These are phyloP conservation scores for Hirsutella minnesotensis DNA, from an alignment of 2,329 filamentous ascomycete genomes.

Conservation along the genomic window DNA sequence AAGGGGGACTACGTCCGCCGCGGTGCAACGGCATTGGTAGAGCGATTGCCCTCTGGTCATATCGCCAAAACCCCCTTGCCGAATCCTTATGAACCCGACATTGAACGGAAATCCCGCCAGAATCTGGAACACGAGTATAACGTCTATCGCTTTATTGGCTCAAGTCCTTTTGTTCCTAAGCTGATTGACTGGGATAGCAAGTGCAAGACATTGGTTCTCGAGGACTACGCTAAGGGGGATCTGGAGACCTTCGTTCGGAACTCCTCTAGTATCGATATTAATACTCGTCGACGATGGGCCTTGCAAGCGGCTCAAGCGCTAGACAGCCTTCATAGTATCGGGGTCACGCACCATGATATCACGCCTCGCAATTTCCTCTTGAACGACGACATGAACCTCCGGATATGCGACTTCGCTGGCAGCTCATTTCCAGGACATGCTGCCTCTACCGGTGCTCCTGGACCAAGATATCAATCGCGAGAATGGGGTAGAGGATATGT, in stretches of 20 bases:
- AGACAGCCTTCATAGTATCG: constrained; percentile 17
- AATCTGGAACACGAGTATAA: constrained; percentile 6
- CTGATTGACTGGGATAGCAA: constrained; percentile 7
- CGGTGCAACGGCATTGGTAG: constrained; percentile 6
- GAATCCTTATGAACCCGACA: constrained; percentile 4
- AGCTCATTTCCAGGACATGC: constrained; percentile 4
- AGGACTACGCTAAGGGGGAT: constrained; percentile 6
- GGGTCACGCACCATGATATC: constrained; percentile 23
- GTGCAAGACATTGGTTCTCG: constrained; percentile 5
- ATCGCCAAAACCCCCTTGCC: constrained; percentile 6
- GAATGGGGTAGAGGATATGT: constrained; percentile 2
- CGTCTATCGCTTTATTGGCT: constrained; percentile 6
- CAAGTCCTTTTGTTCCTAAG: constrained; percentile 5
- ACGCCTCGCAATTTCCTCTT: constrained; percentile 22
- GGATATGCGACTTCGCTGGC: constrained; percentile 6
- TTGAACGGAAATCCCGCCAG: constrained; percentile 3
- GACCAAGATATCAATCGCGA: constrained; percentile 3
- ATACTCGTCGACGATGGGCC: constrained; percentile 2
- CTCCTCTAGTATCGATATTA: background rate
- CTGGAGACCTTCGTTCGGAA: constrained; percentile 5
- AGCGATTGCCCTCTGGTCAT: constrained; percentile 5
- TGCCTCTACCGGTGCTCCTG: constrained; percentile 2
- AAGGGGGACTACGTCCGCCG: constrained; percentile 6
- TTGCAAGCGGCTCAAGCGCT: constrained; percentile 15
- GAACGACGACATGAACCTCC: constrained; percentile 9